These are phyloP conservation scores for Cladosporium halotolerans DNA, from an alignment of 2,329 filamentous ascomycete species.

Conservation along the genomic window DNA sequence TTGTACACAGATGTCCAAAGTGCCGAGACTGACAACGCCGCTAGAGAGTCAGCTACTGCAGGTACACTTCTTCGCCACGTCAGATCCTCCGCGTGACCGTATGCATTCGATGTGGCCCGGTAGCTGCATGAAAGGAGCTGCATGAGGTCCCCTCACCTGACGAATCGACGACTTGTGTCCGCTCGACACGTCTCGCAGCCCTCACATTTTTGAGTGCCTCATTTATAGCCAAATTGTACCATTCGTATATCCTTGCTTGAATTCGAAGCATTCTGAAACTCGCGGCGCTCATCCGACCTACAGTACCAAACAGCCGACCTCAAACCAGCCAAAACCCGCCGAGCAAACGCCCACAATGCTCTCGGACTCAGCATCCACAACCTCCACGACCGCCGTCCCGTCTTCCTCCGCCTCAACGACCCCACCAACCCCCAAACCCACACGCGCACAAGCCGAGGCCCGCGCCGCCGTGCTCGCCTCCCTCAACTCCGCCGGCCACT, in stretches of 20 bases:
- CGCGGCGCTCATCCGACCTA: not conserved
- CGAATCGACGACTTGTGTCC: not conserved
- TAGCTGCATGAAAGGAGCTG: constrained; percentile 3
- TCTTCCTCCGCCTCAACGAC: not conserved
- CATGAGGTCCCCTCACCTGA: not conserved
- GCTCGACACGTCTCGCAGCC: not conserved
- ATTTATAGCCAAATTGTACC: not conserved
- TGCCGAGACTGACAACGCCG: not conserved
- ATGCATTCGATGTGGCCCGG: constrained; percentile 2
- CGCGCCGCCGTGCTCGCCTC: constrained; percentile 46
- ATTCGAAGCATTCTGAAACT: not conserved
- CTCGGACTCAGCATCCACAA: constrained; percentile 15
- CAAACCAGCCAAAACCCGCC: not conserved
- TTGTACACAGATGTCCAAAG: no score
- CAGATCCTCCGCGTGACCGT: constrained; percentile 11
- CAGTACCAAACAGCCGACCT: no score
- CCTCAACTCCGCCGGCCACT: constrained; percentile 54
- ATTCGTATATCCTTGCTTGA: not conserved
- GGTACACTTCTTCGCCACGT: constrained; percentile 14
- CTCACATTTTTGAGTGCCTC: not conserved
- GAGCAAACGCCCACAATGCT: constrained; percentile 3
- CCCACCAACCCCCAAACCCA: constrained; percentile 12
- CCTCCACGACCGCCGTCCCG: constrained; percentile 7
- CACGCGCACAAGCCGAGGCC: constrained; percentile 40
- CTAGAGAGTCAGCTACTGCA: constrained; percentile 11